Evolutionary conservation across 2,329 filamentous ascomycete genomes (phyloP), one percentile per base, ranked within the genome.

Genomic region (Fusarium sp.): DNA sequence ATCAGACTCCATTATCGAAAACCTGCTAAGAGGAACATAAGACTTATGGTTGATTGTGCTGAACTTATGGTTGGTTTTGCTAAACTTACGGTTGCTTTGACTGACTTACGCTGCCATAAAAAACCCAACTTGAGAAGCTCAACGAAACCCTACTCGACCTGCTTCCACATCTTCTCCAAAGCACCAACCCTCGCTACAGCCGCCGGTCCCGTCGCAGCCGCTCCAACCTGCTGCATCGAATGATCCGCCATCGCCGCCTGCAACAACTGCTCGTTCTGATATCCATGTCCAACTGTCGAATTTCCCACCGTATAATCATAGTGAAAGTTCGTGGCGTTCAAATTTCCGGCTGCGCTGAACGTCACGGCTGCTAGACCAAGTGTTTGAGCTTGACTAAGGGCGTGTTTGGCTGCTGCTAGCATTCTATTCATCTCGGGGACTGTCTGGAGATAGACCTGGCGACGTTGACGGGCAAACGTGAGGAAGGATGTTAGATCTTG

Each of bases 221-320:
- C 52, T 1, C 52, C 52, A 2, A 55, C 38, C n/a, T 45, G 52
- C 5, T 55, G 52, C 38, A 55, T 55, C 38, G 27, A 32, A 8
- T 55, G 52, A 26, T 55, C 52, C 9, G 38, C 52, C 52, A 55
- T 55, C 17, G 52, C 52, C 27, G 52, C 52, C 38, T 55, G 52
- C 27, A 42, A 23, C 38, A 55, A 0, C 12, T 55, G 52, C 52
- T 44, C 52, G 45, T 55, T 55, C 27, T 32, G 37, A n/a, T 45
- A 46, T 0, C 52, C 52, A 46, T 55, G 20, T 7, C 52, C 52
- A n/a, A 55, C 38, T 2, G 20, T 38, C 32, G 48, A 52, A 15
- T 52, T 52, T 26, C 48, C 48, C 2, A 52, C 48, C 0, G 48
- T 52, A 15, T 52, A 13, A 2, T 52, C 32, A 12, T 55, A 33